Conservation (phyloP, 345 rosid species). For the Barbarea vulgaris region DNA sequence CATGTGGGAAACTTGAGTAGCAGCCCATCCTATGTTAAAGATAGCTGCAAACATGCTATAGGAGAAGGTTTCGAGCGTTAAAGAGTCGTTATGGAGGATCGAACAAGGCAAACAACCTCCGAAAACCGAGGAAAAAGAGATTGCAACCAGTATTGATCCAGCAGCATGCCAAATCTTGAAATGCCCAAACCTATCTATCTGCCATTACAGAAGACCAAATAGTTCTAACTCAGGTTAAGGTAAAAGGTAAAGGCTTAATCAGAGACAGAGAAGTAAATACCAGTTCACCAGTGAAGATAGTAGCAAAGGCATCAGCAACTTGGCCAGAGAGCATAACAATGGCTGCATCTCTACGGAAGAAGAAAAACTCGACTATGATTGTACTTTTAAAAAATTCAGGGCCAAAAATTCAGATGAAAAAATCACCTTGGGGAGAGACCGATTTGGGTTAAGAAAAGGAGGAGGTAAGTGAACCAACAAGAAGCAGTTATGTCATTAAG, state of each 20-base stretch:
- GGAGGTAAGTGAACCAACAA: slow-evolving; percentile 97
- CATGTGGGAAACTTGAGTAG: slow-evolving; percentile 98
- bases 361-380: not conserved
- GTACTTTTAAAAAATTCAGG: not conserved
- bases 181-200: slow-evolving; percentile 98
- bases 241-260: not conserved
- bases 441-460: slow-evolving; percentile 78
- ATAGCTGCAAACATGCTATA: slow-evolving; percentile 86
- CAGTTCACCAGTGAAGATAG: slow-evolving; percentile 83
- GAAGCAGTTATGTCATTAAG: slow-evolving; percentile 96
- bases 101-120: slow-evolving; percentile 88
- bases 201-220: slow-evolving; percentile 29
- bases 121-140: slow-evolving; percentile 94
- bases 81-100: slow-evolving; percentile 52
- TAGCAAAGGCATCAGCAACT: slow-evolving; percentile 85
- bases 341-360: slow-evolving; percentile 73
- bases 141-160: slow-evolving; percentile 85
- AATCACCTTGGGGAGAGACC: slow-evolving; percentile 78
- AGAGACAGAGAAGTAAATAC: slow-evolving; percentile 42
- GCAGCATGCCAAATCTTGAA: slow-evolving; percentile 96
- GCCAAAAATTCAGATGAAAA: not conserved
- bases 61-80: slow-evolving; percentile 64
- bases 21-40: slow-evolving; percentile 97
- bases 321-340: slow-evolving; percentile 91
- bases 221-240: not conserved